Percentiles rank a stretch among this genome's conserved stretches.
Conservation (phyloP, 2,329 filamentous ascomycete species). For the Tolypocladium guangdongense region DNA sequence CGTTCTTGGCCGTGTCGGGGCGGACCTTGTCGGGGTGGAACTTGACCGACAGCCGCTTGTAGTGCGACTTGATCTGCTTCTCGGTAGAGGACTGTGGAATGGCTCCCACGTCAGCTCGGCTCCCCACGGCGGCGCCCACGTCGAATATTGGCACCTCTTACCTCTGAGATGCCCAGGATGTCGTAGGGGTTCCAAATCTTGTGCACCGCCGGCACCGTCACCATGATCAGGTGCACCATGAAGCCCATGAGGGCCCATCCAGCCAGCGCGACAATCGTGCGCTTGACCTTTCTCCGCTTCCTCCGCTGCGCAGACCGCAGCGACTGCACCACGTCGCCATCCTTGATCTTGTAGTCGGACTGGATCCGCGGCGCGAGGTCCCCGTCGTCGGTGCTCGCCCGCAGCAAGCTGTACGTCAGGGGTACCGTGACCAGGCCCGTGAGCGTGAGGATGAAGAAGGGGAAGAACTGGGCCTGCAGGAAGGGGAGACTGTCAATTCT, state of each 20-base stretch:
- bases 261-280: slow-evolving; percentile 60
- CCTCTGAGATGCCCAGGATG: slow-evolving; percentile 76
- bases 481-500: background rate
- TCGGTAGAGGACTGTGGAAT: slow-evolving; percentile 61
- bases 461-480: slow-evolving; percentile 83
- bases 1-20: slow-evolving; percentile 76
- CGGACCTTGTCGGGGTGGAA: slow-evolving; percentile 89
- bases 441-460: slow-evolving; percentile 94
- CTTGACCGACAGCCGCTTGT: slow-evolving; percentile 74
- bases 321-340: slow-evolving; percentile 73
- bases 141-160: slow-evolving; percentile 25
- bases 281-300: slow-evolving; percentile 80
- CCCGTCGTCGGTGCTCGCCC: slow-evolving; percentile 64
- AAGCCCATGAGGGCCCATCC: slow-evolving; percentile 79
- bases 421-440: slow-evolving; percentile 79
- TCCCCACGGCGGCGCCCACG: background rate
- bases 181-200: slow-evolving; percentile 97
- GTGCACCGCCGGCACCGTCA: slow-evolving; percentile 57
- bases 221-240: slow-evolving; percentile 85
- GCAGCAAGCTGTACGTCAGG: slow-evolving; percentile 79
- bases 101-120: background rate
- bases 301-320: slow-evolving; percentile 81
- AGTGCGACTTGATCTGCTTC: slow-evolving; percentile 85
- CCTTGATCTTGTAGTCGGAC: slow-evolving; percentile 67
- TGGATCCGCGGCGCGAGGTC: slow-evolving; percentile 74